Conservation (phyloP, 2,329 filamentous ascomycete species). For the Tolypocladium inflatum region DNA sequence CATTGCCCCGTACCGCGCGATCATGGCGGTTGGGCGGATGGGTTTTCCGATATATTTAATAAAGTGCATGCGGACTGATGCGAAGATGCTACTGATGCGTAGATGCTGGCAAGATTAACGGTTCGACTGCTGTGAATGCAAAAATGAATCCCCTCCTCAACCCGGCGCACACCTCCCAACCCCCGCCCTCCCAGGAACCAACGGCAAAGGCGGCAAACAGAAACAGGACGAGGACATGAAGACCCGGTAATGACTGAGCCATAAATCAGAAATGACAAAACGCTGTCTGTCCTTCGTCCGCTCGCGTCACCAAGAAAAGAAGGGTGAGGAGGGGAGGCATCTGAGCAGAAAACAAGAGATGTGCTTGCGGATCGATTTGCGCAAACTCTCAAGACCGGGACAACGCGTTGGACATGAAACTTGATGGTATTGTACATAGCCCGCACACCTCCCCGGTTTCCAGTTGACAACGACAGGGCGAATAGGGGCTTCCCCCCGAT, state of each 20-base stretch:
- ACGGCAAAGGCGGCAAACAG: neutral
- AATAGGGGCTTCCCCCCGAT: neutral
- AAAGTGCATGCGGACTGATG: neutral
- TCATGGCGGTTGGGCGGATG: neutral
- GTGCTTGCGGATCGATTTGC: neutral
- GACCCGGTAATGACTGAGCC: neutral
- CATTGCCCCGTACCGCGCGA: neutral
- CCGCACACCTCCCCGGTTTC: neutral
- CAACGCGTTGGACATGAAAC: neutral
- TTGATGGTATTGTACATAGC: neutral
- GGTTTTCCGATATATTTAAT: neutral
- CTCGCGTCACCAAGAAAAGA: neutral
- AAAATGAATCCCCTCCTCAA: neutral
- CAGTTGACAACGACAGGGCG: neutral
- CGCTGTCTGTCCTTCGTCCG: neutral
- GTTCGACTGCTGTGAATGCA: neutral
- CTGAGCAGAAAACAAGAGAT: neutral
- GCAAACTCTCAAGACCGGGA: neutral
- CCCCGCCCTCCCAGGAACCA: neutral
- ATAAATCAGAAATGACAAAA: neutral
- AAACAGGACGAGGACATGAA: neutral
- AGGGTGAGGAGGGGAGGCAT: neutral
- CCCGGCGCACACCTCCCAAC: neutral
- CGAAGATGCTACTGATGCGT: no score
- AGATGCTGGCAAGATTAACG: neutral